Base-by-base conservation (phyloP, 352 stramenopile genomes). In the Globisporangium megalacanthum region DNA sequence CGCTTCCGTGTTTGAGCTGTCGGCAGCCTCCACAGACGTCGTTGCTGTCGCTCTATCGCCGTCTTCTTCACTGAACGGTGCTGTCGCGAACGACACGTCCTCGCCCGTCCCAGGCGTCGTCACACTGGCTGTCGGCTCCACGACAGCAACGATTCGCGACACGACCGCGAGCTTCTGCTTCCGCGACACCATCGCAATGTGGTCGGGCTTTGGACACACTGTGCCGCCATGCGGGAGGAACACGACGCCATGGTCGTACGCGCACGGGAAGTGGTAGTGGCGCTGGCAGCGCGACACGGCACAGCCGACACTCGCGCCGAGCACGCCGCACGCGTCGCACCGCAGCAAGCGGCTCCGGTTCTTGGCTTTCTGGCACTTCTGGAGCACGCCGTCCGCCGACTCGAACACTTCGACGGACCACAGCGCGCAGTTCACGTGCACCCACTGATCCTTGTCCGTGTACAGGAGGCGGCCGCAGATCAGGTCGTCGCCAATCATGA, bases 221-320 rank as follows among this genome's bases (percentile, higher is more conserved):
- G 80, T 89, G 52, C 90, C 80, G 10, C 81, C 71, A 10, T 72
- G 89, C 1, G 75, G 73, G 41, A 92, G 62, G 48, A 94, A 94
- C 0, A 77, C 69, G 10, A 90, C 76, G 4, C 77, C 77, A 46
- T 77, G 65, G 52, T 91, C 89, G 17, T 93, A 72, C 17, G 92
- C 92, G 54, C 95, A 98, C 1, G 84, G 78, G 57, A 98, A 98
- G 66, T 99, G 96, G 52, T 92, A 99, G 61, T 97, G 96, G 37
- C 72, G 77, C 39, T 75, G 77, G 48, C 95, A 98, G 7, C 90
- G 86, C 7, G 74, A 69, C 33, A 92, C 85, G 11, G 68, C 74
- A 59, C 96, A 99, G 9, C 94, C 94, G 14, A 98, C 70, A 5
- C 90, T 98, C 13, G 96, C 95, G 6, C 95, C 95, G 22, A 83